These are phyloP conservation scores for Corynespora cassiicola DNA, from an alignment of 2,329 filamentous ascomycete species.

Conservation along the genomic window DNA sequence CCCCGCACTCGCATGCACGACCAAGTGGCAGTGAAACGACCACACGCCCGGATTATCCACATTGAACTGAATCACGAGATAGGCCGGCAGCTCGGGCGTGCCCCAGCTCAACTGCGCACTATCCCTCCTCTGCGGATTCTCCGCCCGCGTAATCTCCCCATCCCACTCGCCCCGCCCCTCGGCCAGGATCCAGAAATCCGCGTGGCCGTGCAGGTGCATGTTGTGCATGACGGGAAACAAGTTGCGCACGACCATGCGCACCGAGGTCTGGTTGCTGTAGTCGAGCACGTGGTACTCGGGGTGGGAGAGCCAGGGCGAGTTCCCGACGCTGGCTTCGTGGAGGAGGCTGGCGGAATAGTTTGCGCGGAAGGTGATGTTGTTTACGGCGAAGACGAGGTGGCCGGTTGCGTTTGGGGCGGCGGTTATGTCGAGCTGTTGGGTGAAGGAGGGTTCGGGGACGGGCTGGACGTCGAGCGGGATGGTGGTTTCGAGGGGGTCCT, in stretches of 20 bases:
- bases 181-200: slow-evolving; percentile 52
- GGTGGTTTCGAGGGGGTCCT: slow-evolving; percentile 1
- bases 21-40: no score
- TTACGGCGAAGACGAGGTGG: slow-evolving; percentile 3
- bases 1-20: no score
- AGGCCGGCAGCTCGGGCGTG: slow-evolving; percentile 17
- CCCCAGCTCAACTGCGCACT: slow-evolving; percentile 28
- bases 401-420: slow-evolving; percentile 7
- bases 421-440: slow-evolving; percentile 5
- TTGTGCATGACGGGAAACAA: slow-evolving; percentile 31
- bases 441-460: background rate
- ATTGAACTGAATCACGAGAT: slow-evolving; percentile 45
- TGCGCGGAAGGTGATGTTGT: slow-evolving; percentile 8
- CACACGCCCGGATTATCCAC: slow-evolving; percentile 43
- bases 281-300: slow-evolving; percentile 4
- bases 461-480: slow-evolving; percentile 2
- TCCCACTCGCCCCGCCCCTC: slow-evolving; percentile 49
- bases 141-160: slow-evolving; percentile 40
- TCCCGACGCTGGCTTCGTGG: background rate
- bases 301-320: background rate
- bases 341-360: slow-evolving; percentile 8
- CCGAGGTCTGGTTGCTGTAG: slow-evolving; percentile 1
- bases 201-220: slow-evolving; percentile 53
- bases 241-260: slow-evolving; percentile 4
- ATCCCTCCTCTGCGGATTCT: slow-evolving; percentile 47